phyloP scores from a whole-genome alignment of 2,329 filamentous ascomycete species.

The Daldinia sp. region DNA sequence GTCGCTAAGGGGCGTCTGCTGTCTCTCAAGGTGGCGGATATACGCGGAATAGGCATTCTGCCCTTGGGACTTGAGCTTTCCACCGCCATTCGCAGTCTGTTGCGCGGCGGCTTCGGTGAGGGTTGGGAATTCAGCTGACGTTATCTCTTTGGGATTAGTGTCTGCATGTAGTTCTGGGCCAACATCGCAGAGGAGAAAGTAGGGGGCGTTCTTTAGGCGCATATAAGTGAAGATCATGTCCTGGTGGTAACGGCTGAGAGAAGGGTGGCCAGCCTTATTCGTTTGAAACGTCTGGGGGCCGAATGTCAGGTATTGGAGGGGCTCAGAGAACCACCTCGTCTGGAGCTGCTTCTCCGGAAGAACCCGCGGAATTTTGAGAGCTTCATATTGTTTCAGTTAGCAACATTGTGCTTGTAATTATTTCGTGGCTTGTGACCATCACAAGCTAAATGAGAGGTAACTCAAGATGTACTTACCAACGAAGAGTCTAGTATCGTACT shows the following conservation, averaged over 20 bases:
- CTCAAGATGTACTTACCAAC: conserved; percentile 74
- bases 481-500: conserved; percentile 83
- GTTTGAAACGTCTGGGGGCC: conserved; percentile 66
- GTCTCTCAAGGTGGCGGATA: conserved; percentile 83
- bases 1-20: conserved; percentile 73
- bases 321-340: conserved; percentile 77
- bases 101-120: conserved; percentile 72
- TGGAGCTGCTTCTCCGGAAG: conserved; percentile 72
- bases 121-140: conserved; percentile 71
- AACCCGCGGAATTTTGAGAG: conserved; percentile 67
- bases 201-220: conserved; percentile 72
- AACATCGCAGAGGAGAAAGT: conserved; percentile 72
- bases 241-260: conserved; percentile 72
- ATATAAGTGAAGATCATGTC: conserved; percentile 72
- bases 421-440: not conserved
- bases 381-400: conserved; percentile 53
- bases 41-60: conserved; percentile 75
- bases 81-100: conserved; percentile 56
- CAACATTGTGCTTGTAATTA: not conserved
- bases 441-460: not conserved
- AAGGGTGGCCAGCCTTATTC: conserved; percentile 72
- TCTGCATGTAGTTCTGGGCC: conserved; percentile 61
- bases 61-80: conserved; percentile 57
- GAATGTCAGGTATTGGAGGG: conserved; percentile 72
- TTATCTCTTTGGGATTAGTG: conserved; percentile 49